Percentiles rank a stretch among this genome's conserved stretches.
Conservation (phyloP, 1,139 yeast species). For the Debaryomyces sp. region DNA sequence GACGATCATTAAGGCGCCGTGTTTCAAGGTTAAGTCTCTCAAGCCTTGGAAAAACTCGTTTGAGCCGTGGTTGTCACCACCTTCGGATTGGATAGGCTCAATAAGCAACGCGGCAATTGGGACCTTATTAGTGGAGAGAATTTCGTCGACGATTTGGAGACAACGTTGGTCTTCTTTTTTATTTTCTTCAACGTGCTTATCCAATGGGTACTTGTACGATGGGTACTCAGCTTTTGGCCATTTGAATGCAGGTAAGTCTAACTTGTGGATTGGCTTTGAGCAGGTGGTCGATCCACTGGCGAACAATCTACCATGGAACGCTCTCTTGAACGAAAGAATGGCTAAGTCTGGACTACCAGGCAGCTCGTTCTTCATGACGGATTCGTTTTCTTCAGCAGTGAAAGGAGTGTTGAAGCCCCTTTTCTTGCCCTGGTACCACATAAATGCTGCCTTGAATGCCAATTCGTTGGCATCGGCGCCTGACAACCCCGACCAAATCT, state of each 20-base stretch:
- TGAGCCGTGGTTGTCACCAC: slow-evolving; percentile 86
- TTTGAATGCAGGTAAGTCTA: slow-evolving; percentile 80
- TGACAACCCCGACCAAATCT: slow-evolving; percentile 74
- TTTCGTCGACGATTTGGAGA: slow-evolving; percentile 57
- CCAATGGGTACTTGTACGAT: slow-evolving; percentile 70
- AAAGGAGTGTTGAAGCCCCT: slow-evolving; percentile 56
- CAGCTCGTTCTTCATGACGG: slow-evolving; percentile 66
- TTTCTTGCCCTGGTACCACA: slow-evolving; percentile 67
- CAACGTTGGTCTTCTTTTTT: slow-evolving; percentile 68
- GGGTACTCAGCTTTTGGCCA: slow-evolving; percentile 92
- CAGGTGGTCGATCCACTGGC: slow-evolving; percentile 79
- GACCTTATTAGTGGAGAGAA: slow-evolving; percentile 56
- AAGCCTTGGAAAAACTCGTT: slow-evolving; percentile 75
- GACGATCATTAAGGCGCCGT: slow-evolving; percentile 69
- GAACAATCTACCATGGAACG: slow-evolving; percentile 84
- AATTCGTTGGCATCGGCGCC: slow-evolving; percentile 87
- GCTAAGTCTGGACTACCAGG: slow-evolving; percentile 81
- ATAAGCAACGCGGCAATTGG: slow-evolving; percentile 78
- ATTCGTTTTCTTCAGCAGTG: slow-evolving; percentile 57
- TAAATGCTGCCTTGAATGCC: slow-evolving; percentile 83
- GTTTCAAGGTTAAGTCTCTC: slow-evolving; percentile 67
- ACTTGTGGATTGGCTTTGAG: slow-evolving; percentile 81
- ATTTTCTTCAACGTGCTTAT: slow-evolving; percentile 55
- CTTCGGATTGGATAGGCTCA: slow-evolving; percentile 86
- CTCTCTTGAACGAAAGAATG: slow-evolving; percentile 69